Conservation (phyloP, 169 alveolate genomes). For the Cytauxzoon felis region DNA sequence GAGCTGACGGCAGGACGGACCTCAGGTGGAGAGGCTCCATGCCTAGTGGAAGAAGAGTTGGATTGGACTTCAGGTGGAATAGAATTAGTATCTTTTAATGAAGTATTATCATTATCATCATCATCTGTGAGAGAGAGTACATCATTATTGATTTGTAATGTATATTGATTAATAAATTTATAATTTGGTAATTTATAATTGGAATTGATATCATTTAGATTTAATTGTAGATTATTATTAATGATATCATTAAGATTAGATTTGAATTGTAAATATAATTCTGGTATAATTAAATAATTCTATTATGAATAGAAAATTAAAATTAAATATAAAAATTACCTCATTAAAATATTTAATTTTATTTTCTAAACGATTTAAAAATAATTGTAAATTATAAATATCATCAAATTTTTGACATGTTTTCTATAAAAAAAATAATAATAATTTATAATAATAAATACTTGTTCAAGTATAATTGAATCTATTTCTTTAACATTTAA, state of each 20-base stretch:
- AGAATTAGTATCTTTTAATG: too few relatives aligned
- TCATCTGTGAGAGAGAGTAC: conserved; percentile 27
- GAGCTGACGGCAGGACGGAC: too few relatives aligned
- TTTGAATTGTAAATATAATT: conserved; percentile 2
- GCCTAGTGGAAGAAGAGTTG: too few relatives aligned
- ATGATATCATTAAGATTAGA: conserved; percentile 9
- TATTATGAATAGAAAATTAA: not conserved
- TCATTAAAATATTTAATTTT: conserved; percentile 8
- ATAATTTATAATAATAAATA: not conserved
- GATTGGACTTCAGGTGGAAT: too few relatives aligned
- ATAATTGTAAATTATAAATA: conserved; percentile 11
- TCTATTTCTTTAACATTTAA: conserved; percentile 35
- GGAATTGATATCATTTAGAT: conserved; percentile 2
- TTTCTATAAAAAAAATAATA: conserved; percentile 14
- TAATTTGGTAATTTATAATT: conserved; percentile 3
- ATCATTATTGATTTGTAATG: conserved; percentile 27
- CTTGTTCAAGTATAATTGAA: conserved; percentile 44
- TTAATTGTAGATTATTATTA: conserved; percentile 5
- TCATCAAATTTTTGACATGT: conserved; percentile 32
- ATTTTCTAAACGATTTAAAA: conserved; percentile 15
- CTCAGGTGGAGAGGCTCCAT: too few relatives aligned
- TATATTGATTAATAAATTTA: conserved; percentile 20
- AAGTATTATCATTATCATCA: conserved; percentile 4
- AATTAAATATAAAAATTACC: conserved; percentile 1
- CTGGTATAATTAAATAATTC: not conserved